Evolutionary conservation across 306 rosid species (phyloP).

Genomic region (Alnus rubra): DNA sequence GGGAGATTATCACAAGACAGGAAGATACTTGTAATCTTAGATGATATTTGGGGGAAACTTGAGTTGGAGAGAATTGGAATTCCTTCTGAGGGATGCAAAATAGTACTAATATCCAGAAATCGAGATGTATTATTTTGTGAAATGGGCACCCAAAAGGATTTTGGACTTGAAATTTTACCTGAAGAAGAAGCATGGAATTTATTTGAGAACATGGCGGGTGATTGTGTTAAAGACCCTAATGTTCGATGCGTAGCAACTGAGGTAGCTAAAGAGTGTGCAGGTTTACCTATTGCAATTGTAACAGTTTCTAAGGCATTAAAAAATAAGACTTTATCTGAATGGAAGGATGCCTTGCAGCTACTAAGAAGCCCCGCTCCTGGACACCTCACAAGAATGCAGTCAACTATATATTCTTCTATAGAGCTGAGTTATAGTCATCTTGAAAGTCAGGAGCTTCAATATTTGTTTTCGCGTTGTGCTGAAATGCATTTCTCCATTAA

Average conservation of each 20-base stretch:
- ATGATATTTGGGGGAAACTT: neutral
- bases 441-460: constrained; percentile 21
- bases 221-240: neutral
- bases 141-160: neutral
- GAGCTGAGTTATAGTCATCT: constrained; percentile 28
- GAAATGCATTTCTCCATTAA: neutral
- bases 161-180: neutral
- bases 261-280: neutral
- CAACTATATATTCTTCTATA: neutral
- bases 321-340: neutral
- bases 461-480: constrained; percentile 34
- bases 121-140: neutral
- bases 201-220: constrained; percentile 2
- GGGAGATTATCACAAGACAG: neutral
- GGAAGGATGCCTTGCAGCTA: neutral
- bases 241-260: neutral
- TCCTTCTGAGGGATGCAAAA: neutral
- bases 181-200: constrained; percentile 4
- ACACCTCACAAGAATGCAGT: neutral
- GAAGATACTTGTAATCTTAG: constrained; percentile 8
- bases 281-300: constrained; percentile 17
- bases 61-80: constrained; percentile 19
- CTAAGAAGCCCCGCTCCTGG: neutral
- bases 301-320: constrained; percentile 4
- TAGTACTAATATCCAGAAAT: neutral